phyloP scores from a whole-genome alignment of 768 basidiomycete genomes.

The Exsudoporus frostii region DNA sequence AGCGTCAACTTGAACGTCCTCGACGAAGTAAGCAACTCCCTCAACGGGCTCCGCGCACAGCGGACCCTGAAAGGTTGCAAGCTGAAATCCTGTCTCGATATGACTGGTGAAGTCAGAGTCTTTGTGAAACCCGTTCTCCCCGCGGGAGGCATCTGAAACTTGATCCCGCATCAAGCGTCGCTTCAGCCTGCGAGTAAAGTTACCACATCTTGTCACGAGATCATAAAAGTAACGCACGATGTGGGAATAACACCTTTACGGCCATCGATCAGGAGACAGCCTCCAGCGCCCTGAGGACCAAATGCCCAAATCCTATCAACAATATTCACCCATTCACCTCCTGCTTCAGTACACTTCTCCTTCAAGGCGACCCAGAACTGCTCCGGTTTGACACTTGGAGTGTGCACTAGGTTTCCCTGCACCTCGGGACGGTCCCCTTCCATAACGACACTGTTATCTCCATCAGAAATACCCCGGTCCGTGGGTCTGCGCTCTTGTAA shows the following conservation, averaged over 20 bases:
- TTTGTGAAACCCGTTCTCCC: conserved; percentile 35
- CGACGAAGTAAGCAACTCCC: conserved; percentile 89
- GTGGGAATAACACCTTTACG: conserved; percentile 44
- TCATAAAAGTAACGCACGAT: conserved; percentile 49
- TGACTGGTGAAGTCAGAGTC: conserved; percentile 69
- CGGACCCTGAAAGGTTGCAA: conserved; percentile 92
- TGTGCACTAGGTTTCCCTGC: conserved; percentile 57
- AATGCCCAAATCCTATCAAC: conserved; percentile 83
- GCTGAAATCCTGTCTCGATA: conserved; percentile 92
- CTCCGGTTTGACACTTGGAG: conserved; percentile 63
- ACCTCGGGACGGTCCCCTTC: conserved; percentile 41
- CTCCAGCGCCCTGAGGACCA: conserved; percentile 84
- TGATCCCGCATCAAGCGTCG: conserved; percentile 43
- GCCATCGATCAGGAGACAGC: conserved; percentile 81
- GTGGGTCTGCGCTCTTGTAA: conserved; percentile 47
- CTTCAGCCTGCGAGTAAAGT: conserved; percentile 42
- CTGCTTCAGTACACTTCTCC: conserved; percentile 60
- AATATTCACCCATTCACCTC: conserved; percentile 75
- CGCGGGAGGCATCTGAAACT: conserved; percentile 29
- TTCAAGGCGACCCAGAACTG: conserved; percentile 79
- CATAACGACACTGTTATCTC: conserved; percentile 11
- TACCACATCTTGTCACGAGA: conserved; percentile 2
- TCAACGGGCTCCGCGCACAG: conserved; percentile 93
- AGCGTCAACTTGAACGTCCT: conserved; percentile 62
- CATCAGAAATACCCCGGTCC: conserved; percentile 25